Evolutionary conservation across 306 rosid species (phyloP), one percentile per base, ranked within the genome.

Genomic region (Quercus wislizeni): DNA sequence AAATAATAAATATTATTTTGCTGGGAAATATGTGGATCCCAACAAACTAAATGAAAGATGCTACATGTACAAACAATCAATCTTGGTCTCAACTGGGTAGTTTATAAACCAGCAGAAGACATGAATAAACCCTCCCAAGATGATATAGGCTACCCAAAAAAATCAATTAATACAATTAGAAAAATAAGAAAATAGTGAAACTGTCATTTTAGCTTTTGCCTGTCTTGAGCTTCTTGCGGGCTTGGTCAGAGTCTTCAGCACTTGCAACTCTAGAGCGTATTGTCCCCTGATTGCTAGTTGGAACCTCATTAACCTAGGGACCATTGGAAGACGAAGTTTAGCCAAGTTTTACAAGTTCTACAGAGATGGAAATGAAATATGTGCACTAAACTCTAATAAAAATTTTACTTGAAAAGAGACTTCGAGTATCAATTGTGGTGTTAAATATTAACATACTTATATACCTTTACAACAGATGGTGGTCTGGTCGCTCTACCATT

Each of bases 1-100:
- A 84, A 81, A 74, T 75, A 58, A 74, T 75, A 82, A 80, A 83
- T 78, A 73, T 81, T 86, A 83, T 87, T 86, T 78, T 74, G 89
- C 76, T 79, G 89, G 89, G 86, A 74, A 79, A 86, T 73, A 81
- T 85, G 80, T 70, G 52, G 78, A 79, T 71, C 89, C 90, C 89
- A 86, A 79, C 84, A 71, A 79, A 78, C 83, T 87, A 87, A 71
- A 70, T 30, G 67, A 23, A 81, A 82, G 85, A 86, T 83, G 79
- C 88, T 83, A 79, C 87, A 87, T 90, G 87, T 90, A 92, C 96
- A 89, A 87, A 90, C 96, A 89, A 87, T 88, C 88, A 78, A 85
- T 82, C 85, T 79, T 72, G 75, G 68, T 83, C 84, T 67, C 56
- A 61, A 59, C 75, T 41, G 28, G 86, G 88, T 81, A 74, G 83